These are phyloP conservation scores for Zanthoxylum bungeanum DNA, from an alignment of 345 rosid genomes.

Conservation along the genomic window DNA sequence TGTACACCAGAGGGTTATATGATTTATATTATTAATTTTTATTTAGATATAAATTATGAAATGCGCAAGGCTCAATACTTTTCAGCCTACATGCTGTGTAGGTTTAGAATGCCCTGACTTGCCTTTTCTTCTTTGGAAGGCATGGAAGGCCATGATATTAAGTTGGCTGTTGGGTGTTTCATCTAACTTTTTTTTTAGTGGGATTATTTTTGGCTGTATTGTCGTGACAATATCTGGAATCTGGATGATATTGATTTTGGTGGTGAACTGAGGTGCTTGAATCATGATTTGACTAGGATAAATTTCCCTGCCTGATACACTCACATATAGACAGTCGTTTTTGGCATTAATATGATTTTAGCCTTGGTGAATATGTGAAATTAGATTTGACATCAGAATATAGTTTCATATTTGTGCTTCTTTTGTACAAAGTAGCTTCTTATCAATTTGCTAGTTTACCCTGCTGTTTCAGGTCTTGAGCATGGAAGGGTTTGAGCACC, in stretches of 20 bases:
- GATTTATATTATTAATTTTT: not conserved
- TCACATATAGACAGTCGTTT: not conserved
- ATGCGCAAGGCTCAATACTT: not conserved
- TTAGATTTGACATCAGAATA: not conserved
- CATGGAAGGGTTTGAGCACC: slow-evolving; percentile 95
- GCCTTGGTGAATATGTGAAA: not conserved
- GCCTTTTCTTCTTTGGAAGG: not conserved
- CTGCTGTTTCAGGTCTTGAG: slow-evolving; percentile 65
- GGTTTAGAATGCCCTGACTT: not conserved
- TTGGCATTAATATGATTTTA: not conserved
- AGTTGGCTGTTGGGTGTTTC: not conserved
- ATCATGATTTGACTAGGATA: not conserved
- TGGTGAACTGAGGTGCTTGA: too few species aligned
- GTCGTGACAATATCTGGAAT: not conserved
- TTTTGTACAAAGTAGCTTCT: not conserved
- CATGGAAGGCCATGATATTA: not conserved
- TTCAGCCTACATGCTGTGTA: not conserved
- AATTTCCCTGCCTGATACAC: not conserved
- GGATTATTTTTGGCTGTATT: not conserved
- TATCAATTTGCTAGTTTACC: slow-evolving; percentile 22
- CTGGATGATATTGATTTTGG: not conserved
- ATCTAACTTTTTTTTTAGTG: not conserved
- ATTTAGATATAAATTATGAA: not conserved
- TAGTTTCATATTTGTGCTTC: not conserved
- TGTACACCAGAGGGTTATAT: not conserved